Evolutionary conservation across 371 early-diverging fungal species (phyloP), one percentile per base, ranked within the genome.

Genomic region (Rhizopus stolonifer): DNA sequence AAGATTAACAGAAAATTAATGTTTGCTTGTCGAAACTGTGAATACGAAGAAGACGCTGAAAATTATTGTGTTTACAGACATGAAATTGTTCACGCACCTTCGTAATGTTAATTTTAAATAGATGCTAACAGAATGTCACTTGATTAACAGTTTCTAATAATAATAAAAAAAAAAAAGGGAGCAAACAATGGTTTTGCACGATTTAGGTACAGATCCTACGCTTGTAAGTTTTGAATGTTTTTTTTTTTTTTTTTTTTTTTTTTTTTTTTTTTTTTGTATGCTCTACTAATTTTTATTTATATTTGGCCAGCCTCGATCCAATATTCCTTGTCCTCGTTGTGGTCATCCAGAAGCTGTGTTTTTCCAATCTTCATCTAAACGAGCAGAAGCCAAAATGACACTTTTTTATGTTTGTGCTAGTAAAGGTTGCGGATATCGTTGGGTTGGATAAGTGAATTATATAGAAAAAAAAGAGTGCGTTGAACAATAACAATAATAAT

Each of bases 21-120:
- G 66, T 89, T 88, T 63, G 92, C 91, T n/a, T 99, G 98, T 77
- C 88, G 95, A 54, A 94, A 95, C 76, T 98, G 98, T 71, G 85
- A 86, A 34, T 88, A 91, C 64, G 78, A 88, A 60, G 98, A 97
- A 61, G 87, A 84, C 49, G 87, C 95, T 14, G 83, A 85, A 26
- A 86, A 87, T 49, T 72, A 82, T 36, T 88, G 89, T 64, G 93
- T 98, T 9, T 96, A 92, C 74, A 72, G 87, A 26, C 91, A 96
- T 69, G 84, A 89, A 50, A 87, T 97, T 46, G 67, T 81, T 11
- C 91, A 91, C 57, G 73, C 79, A 43, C 85, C 92, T 47, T 82
- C 85, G 93, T 92, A 87, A 42, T 42, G 42, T 42, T 40, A 19
- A 9, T 42, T 40, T 48, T 22, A 51, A 25, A 19, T 5, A 32